phyloP scores from a whole-genome alignment of 108 stramenopile genomes.

The Discostella stelligeroides region DNA sequence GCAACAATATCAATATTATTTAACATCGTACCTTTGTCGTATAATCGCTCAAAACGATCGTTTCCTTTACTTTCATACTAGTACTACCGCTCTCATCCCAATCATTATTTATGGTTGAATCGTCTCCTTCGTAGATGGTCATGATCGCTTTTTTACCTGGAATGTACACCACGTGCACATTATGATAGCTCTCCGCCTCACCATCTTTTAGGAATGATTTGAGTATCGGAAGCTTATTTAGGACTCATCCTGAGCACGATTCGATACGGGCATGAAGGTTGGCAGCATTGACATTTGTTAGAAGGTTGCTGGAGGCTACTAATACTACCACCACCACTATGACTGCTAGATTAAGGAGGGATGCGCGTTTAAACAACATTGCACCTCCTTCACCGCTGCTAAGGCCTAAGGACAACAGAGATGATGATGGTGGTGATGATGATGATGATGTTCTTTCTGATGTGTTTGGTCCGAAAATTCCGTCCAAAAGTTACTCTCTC shows the following conservation, averaged over 20 bases:
- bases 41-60: slow-evolving; percentile 56
- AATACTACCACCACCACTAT: too few relatives aligned
- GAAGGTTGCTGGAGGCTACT: too few relatives aligned
- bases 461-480: too few relatives aligned
- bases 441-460: too few relatives aligned
- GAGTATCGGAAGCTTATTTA: slow-evolving; percentile 40
- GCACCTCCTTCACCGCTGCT: too few relatives aligned
- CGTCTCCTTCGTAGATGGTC: slow-evolving; percentile 46
- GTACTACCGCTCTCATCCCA: slow-evolving; percentile 12
- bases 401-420: too few relatives aligned
- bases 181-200: slow-evolving; percentile 37
- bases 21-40: slow-evolving; percentile 42
- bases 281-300: slow-evolving; percentile 8
- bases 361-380: too few relatives aligned
- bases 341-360: too few relatives aligned
- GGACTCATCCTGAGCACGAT: slow-evolving; percentile 46
- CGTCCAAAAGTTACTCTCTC: too few relatives aligned
- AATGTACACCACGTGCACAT: slow-evolving; percentile 37
- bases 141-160: slow-evolving; percentile 39
- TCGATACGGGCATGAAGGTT: slow-evolving; percentile 38
- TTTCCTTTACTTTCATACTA: slow-evolving; percentile 42
- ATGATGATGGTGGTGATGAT: too few relatives aligned
- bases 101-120: slow-evolving; percentile 3
- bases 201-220: slow-evolving; percentile 44
- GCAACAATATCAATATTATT: not conserved